Evolutionary conservation across 1,284 basidiomycete species (phyloP).

Genomic region (Cystobasidium slooffiae): DNA sequence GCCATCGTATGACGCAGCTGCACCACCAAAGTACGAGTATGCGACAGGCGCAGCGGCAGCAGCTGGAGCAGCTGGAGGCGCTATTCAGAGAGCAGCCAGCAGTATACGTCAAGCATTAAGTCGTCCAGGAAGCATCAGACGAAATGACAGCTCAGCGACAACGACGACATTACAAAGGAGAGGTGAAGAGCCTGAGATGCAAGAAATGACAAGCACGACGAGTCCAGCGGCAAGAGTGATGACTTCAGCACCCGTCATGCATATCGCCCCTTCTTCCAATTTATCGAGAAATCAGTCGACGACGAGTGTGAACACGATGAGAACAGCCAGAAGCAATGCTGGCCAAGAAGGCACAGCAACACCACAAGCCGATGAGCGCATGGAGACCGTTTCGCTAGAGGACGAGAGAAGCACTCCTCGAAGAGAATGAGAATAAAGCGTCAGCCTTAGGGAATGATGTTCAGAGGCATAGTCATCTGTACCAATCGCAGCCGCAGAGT

Average conservation of each 20-base stretch:
- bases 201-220: conserved; percentile 12
- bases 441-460: not conserved
- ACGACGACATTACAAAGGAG: not conserved
- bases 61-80: conserved; percentile 20
- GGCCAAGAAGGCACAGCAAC: not conserved
- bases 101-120: conserved; percentile 19
- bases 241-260: conserved; percentile 13
- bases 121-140: conserved; percentile 15
- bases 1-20: conserved; percentile 26
- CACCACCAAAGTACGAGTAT: conserved; percentile 38
- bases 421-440: not conserved
- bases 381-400: not conserved
- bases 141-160: conserved; percentile 9
- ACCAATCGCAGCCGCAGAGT: no score
- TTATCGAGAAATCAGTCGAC: not conserved
- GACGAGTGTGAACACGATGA: conserved; percentile 2
- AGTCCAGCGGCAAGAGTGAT: not conserved
- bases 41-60: conserved; percentile 27
- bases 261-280: not conserved
- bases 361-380: not conserved
- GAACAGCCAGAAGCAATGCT: not conserved
- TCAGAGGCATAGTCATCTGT: no score
- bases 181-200: conserved; percentile 7
- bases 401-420: not conserved
- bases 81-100: not conserved